phyloP scores from a whole-genome alignment of 306 rosid genomes.

The Vigna reflexopilosa region DNA sequence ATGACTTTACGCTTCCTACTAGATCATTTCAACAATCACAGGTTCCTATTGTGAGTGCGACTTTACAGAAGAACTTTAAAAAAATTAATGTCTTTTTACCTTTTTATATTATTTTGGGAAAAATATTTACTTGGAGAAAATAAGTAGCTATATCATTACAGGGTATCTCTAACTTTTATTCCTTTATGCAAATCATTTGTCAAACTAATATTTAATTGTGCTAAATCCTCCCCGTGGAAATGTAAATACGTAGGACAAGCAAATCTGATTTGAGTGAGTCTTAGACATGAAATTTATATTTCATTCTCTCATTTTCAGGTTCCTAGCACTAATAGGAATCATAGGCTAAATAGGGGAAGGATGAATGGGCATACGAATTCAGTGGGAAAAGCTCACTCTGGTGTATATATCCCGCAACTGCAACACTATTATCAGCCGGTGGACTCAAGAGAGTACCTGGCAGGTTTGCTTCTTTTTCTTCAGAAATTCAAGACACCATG shows the following conservation, averaged over 20 bases:
- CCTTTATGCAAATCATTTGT: not conserved
- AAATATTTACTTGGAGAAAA: not conserved
- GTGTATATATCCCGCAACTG: conserved; percentile 5
- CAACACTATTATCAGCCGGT: conserved; percentile 58
- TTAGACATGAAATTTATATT: conserved; percentile 18
- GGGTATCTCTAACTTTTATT: not conserved
- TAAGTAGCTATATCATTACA: conserved; percentile 8
- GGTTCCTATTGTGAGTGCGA: conserved; percentile 60
- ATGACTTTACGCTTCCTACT: conserved; percentile 60
- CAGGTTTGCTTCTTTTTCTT: conserved; percentile 56
- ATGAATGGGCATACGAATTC: conserved; percentile 55
- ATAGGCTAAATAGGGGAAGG: conserved; percentile 75
- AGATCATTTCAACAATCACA: conserved; percentile 72
- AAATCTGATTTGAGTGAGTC: conserved; percentile 19
- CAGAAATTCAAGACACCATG: conserved; percentile 64
- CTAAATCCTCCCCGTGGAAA: not conserved
- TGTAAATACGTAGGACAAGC: not conserved
- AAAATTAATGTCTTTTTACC: conserved; percentile 31
- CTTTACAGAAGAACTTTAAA: not conserved
- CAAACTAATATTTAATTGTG: not conserved
- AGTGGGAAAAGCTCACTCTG: conserved; percentile 53
- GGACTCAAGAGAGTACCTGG: conserved; percentile 55
- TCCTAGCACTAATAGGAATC: conserved; percentile 66
- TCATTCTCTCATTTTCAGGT: conserved; percentile 45
- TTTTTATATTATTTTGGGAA: conserved; percentile 14